Evolutionary conservation across 2,329 filamentous ascomycete species (phyloP).

Genomic region (Arthrocladium fulminans): DNA sequence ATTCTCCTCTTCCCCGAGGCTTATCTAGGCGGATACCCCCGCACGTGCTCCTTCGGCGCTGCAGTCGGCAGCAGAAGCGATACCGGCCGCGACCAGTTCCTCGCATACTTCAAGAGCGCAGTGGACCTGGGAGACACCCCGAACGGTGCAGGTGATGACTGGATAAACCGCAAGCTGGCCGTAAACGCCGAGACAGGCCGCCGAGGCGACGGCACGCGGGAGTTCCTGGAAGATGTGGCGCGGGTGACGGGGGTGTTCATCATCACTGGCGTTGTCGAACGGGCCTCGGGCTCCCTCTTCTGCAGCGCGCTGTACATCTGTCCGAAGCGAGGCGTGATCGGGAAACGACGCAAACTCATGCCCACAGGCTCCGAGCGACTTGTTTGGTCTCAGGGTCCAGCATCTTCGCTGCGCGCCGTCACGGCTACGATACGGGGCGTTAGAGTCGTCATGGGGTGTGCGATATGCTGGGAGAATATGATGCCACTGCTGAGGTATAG

Average conservation of each 20-base stretch:
- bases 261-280: slow-evolving; percentile 71
- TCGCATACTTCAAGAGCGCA: slow-evolving; percentile 67
- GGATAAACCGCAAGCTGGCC: slow-evolving; percentile 56
- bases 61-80: slow-evolving; percentile 60
- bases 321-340: slow-evolving; percentile 61
- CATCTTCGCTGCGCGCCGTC: slow-evolving; percentile 69
- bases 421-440: slow-evolving; percentile 71
- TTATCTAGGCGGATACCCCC: slow-evolving; percentile 84
- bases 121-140: slow-evolving; percentile 78
- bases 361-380: slow-evolving; percentile 77
- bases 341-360: slow-evolving; percentile 88
- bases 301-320: slow-evolving; percentile 77
- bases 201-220: slow-evolving; percentile 67
- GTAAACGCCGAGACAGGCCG: slow-evolving; percentile 39
- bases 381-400: slow-evolving; percentile 79
- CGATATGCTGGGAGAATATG: slow-evolving; percentile 96
- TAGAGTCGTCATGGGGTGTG: slow-evolving; percentile 69
- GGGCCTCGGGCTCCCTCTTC: slow-evolving; percentile 71
- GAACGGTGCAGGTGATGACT: slow-evolving; percentile 59
- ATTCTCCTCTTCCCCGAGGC: slow-evolving; percentile 86
- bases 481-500: slow-evolving; percentile 82
- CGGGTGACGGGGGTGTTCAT: slow-evolving; percentile 72
- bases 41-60: slow-evolving; percentile 68
- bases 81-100: slow-evolving; percentile 69
- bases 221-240: slow-evolving; percentile 68